Base-by-base conservation (phyloP, 129 eudicot species). In the Tagetes erecta region DNA sequence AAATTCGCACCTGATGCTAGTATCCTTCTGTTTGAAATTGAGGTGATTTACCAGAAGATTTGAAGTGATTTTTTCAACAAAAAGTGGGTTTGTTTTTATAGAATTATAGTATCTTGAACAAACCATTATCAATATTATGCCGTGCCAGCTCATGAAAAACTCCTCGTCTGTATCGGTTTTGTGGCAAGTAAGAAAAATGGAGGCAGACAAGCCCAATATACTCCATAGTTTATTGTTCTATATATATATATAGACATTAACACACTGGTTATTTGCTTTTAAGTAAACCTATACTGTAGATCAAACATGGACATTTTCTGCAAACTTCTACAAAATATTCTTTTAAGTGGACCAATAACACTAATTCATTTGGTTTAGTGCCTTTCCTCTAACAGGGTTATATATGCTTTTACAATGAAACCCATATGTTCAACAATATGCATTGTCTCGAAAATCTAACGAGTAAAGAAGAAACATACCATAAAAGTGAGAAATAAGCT, bases 401-500 rank as follows among this genome's bases (percentile, higher is more conserved):
- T 13, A 68, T 36, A 56, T 44, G 75, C 45, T 40, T 49, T 42
- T 50, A 39, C 30, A 78, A 42, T 49, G 31, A 62, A 47, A 40
- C 13, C 47, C 64, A 39, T 30, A 37, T 52, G 55, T 50, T 41
- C 10, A 63, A 37, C 49, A 62, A 78, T 47, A 70, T 59, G 71
- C 76, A 78, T 70, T 64, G 64, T 78, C 72, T 63, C 63, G 47
- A 78, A n/a, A 71, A 78, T 37, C 9, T 52, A 78, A 71, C 33
- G 47, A 53, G 72, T 71, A 81, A 82, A 35, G 38, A 67, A 57
- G 40, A 53, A 42, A 71, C 94, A 55, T 81, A 94, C 99, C 99
- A 46, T 94, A 94, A 70, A 94, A 94, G 84, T 94, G 99, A 78
- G 96, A 91, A 38, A 94, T 94, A 77, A 94, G 96, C 70, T 94